Evolutionary conservation across 129 eudicot species (phyloP).

Genomic region (Ambrosia artemisiifolia): DNA sequence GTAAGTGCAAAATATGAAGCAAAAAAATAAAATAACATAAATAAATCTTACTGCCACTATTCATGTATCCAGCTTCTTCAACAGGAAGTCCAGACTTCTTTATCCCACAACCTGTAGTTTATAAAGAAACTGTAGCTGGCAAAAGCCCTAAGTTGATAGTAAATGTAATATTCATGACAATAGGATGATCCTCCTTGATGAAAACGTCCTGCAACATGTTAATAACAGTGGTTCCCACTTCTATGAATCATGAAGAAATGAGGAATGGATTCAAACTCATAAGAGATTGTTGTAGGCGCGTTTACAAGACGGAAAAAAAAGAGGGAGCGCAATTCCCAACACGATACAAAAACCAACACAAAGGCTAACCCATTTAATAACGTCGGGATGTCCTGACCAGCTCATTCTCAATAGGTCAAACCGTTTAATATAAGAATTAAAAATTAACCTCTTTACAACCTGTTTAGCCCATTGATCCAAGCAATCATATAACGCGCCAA

Average conservation of each 20-base stretch:
- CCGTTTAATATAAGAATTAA: no score
- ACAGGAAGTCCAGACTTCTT: slow-evolving; percentile 64
- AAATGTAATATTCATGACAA: slow-evolving; percentile 65
- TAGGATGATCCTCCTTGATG: slow-evolving; percentile 92
- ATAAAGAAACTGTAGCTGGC: slow-evolving; percentile 65
- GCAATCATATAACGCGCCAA: neutral
- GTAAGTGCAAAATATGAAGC: slow-evolving; percentile 1
- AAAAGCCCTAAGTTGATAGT: slow-evolving; percentile 77
- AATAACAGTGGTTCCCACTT: slow-evolving; percentile 15
- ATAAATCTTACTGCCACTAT: slow-evolving; percentile 57
- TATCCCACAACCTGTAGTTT: slow-evolving; percentile 88
- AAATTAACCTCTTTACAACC: no score
- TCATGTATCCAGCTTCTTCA: slow-evolving; percentile 73
- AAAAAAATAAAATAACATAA: no score
- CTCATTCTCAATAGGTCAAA: neutral
- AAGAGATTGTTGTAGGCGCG: neutral
- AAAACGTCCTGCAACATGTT: slow-evolving; percentile 51
- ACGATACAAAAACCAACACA: neutral
- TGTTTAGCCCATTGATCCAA: no score
- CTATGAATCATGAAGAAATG: slow-evolving; percentile 12
- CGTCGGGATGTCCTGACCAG: neutral
- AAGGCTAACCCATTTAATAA: neutral
- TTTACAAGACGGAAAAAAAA: neutral
- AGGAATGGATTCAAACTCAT: neutral
- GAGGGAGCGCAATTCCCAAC: neutral